Conservation (phyloP, 176 grass and related monocot genomes). For the Carex pumila region DNA sequence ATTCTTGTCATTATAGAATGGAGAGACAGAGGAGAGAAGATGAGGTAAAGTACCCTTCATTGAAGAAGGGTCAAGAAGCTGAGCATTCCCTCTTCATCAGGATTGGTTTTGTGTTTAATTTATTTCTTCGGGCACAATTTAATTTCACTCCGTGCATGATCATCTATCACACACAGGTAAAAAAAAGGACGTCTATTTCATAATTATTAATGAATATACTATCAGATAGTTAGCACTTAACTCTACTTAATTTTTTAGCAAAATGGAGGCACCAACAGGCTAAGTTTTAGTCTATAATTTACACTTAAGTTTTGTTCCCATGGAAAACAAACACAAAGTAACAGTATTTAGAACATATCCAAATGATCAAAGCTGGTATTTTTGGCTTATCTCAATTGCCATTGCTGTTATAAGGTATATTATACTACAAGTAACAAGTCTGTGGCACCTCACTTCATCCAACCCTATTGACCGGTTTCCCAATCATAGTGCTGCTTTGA, state of each 20-base stretch:
- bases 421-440: too few species aligned
- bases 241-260: background rate
- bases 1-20: slow-evolving; percentile 42
- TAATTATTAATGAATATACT: background rate
- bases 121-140: background rate
- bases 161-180: background rate
- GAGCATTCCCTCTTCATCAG: slow-evolving; percentile 56
- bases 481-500: too few species aligned
- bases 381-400: too few species aligned
- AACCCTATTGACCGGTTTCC: too few species aligned
- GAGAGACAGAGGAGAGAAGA: slow-evolving; percentile 85
- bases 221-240: background rate
- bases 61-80: slow-evolving; percentile 76
- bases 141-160: background rate
- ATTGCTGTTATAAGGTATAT: too few species aligned
- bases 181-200: background rate
- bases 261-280: too few species aligned
- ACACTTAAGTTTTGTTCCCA: background rate
- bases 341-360: background rate
- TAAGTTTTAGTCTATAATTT: background rate
- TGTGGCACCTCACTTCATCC: too few species aligned
- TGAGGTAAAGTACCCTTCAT: slow-evolving; percentile 61
- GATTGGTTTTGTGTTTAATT: slow-evolving; percentile 30
- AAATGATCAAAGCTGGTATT: background rate
- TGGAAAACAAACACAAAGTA: background rate